phyloP scores from a whole-genome alignment of 441 rosid genomes.

The Breynia disticha region DNA sequence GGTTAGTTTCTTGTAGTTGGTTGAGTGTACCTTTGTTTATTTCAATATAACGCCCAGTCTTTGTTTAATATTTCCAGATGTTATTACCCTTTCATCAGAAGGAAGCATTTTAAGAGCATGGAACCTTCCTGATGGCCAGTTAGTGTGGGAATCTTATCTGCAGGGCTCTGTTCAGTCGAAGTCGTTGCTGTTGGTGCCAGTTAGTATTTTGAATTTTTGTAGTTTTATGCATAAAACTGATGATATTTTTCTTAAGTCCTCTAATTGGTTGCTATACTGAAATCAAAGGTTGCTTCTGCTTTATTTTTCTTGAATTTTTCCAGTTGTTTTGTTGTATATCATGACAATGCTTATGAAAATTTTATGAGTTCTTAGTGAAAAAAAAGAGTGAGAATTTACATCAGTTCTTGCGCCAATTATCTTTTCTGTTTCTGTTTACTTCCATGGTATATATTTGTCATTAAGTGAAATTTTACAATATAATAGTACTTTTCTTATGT shows the following conservation, averaged over 20 bases:
- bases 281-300: neutral
- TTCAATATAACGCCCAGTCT: neutral
- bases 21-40: neutral
- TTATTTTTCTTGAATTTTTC: too few relatives aligned
- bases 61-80: constrained; percentile 40
- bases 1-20: too few relatives aligned
- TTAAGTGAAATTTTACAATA: too few relatives aligned
- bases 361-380: too few relatives aligned
- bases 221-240: neutral
- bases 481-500: too few relatives aligned
- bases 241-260: neutral
- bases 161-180: constrained; percentile 50
- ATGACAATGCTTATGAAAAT: too few relatives aligned
- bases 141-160: constrained; percentile 89
- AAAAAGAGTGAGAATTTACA: too few relatives aligned
- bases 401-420: too few relatives aligned
- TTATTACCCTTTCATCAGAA: constrained; percentile 68
- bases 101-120: constrained; percentile 87
- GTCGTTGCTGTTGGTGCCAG: constrained; percentile 54
- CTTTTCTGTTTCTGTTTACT: too few relatives aligned
- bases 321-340: too few relatives aligned
- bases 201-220: constrained; percentile 22
- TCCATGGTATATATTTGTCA: too few relatives aligned
- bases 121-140: constrained; percentile 99
- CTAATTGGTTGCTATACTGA: neutral